Base-by-base conservation (phyloP, 768 basidiomycete genomes). In the Mycena rosella region DNA sequence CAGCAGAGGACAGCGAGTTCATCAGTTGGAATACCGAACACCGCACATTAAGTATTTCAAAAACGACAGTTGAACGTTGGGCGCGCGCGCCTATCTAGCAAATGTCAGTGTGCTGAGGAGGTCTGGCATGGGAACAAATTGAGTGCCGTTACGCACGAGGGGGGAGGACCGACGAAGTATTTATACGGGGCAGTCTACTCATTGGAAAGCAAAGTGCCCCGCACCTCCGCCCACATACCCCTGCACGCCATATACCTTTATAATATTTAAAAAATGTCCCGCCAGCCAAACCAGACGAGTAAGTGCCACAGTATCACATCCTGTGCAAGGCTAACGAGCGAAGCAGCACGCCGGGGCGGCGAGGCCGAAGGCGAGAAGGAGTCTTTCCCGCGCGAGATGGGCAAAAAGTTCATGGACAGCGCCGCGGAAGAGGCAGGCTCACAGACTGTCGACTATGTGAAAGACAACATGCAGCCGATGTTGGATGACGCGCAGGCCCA, bases 371-470 rank as follows among this genome's bases (percentile, higher is more conserved):
- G 44, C 22, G 20, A 48, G 47, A 34, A 60, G 45, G 45, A 55
- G n/a, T 56, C 65, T 40, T 47, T 74, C 44, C 68, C 68, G 5
- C 72, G 68, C 38, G 74, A 74, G 11, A 45, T 71, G 47, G 73
- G 71, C 3, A 68, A 48, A 40, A 71, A 75, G 42, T 76, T 69
- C 52, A 15, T 65, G 52, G 71, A 74, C 48, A 57, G 59, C 38
- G 72, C 67, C 22, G 75, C 77, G 2, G 68, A 75, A 44, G 78
- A 78, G 56, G 74, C 66, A 6, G 75, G 71, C 15, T 70, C 75
- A 54, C 42, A 78, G 64, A 71, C 74, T 4, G 67, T 72, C n/a
- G 73, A 78, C 17, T 76, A 78, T 38, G 62, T 68, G 14, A 65
- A 63, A 36, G 75, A 74, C n/a, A 58, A 72, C 49, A 68, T 58